phyloP scores from a whole-genome alignment of 1,284 basidiomycete genomes.

The Pyrrhoderma lamaoense region DNA sequence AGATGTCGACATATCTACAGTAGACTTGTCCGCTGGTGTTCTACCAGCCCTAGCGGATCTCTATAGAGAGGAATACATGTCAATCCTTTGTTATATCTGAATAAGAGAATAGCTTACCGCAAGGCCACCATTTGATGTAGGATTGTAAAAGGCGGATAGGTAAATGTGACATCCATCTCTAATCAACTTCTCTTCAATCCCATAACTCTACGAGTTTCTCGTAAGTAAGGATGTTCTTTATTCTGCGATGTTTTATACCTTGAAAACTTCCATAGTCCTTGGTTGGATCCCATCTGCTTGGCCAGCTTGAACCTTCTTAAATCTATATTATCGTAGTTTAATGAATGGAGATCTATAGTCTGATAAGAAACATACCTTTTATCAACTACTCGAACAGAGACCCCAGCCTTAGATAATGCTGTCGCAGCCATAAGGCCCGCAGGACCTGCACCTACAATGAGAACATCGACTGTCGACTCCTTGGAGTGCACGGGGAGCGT shows the following conservation, averaged over 20 bases:
- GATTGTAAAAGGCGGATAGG: conserved; percentile 66
- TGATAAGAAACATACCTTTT: conserved; percentile 38
- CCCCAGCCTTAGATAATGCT: conserved; percentile 51
- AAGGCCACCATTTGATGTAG: conserved; percentile 50
- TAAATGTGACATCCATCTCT: conserved; percentile 63
- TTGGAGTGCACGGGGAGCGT: conserved; percentile 4
- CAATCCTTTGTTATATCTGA: background rate
- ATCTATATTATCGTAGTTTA: conserved; percentile 31
- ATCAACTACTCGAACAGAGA: conserved; percentile 62
- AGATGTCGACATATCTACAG: conserved; percentile 6
- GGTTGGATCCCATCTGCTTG: conserved; percentile 78
- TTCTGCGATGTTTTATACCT: too few species aligned
- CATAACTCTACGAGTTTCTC: conserved; percentile 55
- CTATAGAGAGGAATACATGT: conserved; percentile 28
- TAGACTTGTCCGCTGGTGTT: conserved; percentile 39
- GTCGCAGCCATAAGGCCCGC: conserved; percentile 59
- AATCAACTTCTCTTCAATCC: conserved; percentile 56
- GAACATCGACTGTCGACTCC: conserved; percentile 43
- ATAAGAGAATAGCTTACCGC: conserved; percentile 33
- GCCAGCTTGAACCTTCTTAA: conserved; percentile 51
- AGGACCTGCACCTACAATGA: conserved; percentile 50
- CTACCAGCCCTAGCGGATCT: conserved; percentile 54
- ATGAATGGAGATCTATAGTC: conserved; percentile 9
- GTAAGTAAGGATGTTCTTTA: too few species aligned
- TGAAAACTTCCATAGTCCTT: conserved; percentile 69